phyloP scores from a whole-genome alignment of 345 rosid genomes.

The Ricinus communis region DNA sequence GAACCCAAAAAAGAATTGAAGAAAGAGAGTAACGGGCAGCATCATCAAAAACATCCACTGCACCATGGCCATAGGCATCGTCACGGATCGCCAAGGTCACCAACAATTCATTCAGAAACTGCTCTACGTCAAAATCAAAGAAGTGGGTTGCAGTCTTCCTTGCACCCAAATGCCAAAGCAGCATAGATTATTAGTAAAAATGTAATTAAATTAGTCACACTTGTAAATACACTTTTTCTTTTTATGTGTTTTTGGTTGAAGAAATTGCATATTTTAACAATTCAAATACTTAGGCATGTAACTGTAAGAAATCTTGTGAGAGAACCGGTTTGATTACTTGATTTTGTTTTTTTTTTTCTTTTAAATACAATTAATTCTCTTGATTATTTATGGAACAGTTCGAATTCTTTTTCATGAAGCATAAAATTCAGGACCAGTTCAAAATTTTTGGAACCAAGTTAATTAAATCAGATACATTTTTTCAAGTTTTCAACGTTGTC shows the following conservation, averaged over 20 bases:
- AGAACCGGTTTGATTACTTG: neutral
- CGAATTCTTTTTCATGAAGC: too few species aligned
- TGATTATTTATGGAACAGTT: too few species aligned
- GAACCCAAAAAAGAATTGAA: slow-evolving; percentile 33
- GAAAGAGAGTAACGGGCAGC: slow-evolving; percentile 36
- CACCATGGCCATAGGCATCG: slow-evolving; percentile 26
- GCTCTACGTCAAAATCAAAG: slow-evolving; percentile 26
- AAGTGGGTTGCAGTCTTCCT: slow-evolving; percentile 42
- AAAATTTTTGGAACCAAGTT: too few species aligned
- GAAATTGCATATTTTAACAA: neutral
- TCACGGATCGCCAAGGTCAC: slow-evolving; percentile 33
- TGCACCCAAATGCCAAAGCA: slow-evolving; percentile 27
- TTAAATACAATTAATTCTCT: too few species aligned
- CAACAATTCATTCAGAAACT: slow-evolving; percentile 27
- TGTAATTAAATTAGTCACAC: neutral
- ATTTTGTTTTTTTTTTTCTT: neutral
- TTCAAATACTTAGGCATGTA: neutral
- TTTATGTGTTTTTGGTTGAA: neutral
- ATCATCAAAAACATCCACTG: slow-evolving; percentile 32
- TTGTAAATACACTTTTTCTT: slow-evolving; percentile 11
- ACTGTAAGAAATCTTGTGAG: neutral
- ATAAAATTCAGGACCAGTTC: neutral
- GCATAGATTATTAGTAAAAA: neutral
- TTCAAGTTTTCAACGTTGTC: slow-evolving; percentile 3
- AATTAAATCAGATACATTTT: too few species aligned